These are phyloP conservation scores for Haplographium delicatum DNA, from an alignment of 495 filamentous ascomycete genomes.

Conservation along the genomic window DNA sequence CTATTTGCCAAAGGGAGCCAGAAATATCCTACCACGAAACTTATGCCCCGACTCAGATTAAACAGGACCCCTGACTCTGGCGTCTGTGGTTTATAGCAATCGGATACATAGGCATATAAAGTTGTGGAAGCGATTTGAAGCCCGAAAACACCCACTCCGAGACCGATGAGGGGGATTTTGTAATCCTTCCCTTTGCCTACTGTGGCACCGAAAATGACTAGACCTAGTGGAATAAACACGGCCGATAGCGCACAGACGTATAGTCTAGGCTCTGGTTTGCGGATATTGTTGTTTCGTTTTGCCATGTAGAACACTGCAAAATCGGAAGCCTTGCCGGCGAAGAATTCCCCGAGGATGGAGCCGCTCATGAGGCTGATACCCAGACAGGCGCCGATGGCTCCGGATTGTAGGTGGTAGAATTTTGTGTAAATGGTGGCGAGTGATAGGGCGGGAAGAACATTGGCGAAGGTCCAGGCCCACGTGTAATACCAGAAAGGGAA, in stretches of 20 bases:
- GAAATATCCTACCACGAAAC: conserved; percentile 28
- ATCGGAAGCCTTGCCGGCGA: conserved; percentile 24
- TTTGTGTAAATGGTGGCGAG: conserved; percentile 25
- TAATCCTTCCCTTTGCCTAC: conserved; percentile 19
- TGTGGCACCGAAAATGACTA: conserved; percentile 30
- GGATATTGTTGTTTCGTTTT: conserved; percentile 11
- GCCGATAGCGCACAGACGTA: conserved; percentile 23
- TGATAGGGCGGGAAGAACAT: conserved; percentile 26
- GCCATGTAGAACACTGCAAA: conserved; percentile 21
- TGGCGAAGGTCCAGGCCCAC: conserved; percentile 26
- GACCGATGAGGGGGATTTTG: conserved; percentile 27
- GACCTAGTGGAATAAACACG: conserved; percentile 26
- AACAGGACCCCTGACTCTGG: conserved; percentile 36
- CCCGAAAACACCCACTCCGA: conserved; percentile 31
- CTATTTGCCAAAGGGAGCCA: conserved; percentile 23
- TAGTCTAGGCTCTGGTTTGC: conserved; percentile 27
- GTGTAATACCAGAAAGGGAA: conserved; percentile 29
- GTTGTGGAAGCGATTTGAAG: conserved; percentile 31
- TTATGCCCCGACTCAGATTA: conserved; percentile 28
- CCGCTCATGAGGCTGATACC: conserved; percentile 25
- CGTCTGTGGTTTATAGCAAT: conserved; percentile 38
- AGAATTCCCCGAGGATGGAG: conserved; percentile 27
- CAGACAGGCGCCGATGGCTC: conserved; percentile 23
- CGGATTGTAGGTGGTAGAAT: conserved; percentile 21
- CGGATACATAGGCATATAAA: conserved; percentile 31